Evolutionary conservation across 768 basidiomycete genomes (phyloP).

Genomic region (Phylloporus sp.): DNA sequence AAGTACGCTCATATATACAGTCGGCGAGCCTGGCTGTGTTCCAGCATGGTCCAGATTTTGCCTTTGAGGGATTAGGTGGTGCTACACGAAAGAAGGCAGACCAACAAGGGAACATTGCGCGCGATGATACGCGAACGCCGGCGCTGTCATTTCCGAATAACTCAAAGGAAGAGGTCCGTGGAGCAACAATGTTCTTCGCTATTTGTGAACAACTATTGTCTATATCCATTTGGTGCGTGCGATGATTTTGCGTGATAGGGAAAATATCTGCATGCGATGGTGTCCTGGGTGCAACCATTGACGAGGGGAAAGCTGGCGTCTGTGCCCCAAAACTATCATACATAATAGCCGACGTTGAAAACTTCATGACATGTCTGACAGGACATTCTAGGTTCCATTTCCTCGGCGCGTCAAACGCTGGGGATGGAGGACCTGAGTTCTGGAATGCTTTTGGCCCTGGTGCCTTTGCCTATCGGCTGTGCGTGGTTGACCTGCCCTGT

Average conservation of each 20-base stretch:
- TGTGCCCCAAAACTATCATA: too few relatives aligned
- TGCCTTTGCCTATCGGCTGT: slow-evolving; percentile 19
- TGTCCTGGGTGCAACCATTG: too few relatives aligned
- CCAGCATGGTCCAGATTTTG: not conserved
- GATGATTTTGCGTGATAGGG: not conserved
- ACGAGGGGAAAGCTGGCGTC: too few relatives aligned
- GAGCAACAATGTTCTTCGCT: not conserved
- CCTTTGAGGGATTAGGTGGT: not conserved
- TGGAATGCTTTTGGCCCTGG: slow-evolving; percentile 16
- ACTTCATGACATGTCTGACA: not conserved
- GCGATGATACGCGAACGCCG: slow-evolving; percentile 13
- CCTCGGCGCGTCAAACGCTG: not conserved
- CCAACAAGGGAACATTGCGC: slow-evolving; percentile 8
- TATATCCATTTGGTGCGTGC: not conserved
- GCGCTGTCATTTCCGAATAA: slow-evolving; percentile 7
- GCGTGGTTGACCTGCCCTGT: slow-evolving; percentile 6
- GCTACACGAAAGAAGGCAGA: not conserved
- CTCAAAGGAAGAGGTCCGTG: not conserved
- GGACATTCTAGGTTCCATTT: not conserved
- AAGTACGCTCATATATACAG: not conserved
- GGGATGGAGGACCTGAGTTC: not conserved
- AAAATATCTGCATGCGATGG: too few relatives aligned
- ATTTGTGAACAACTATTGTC: not conserved
- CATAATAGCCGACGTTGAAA: not conserved
- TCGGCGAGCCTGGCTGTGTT: not conserved